A percentile compares a stretch with the other conserved stretches of the same genome.
Evolutionary conservation across 306 rosid species (phyloP).

Genomic region (Malus sylvestris): DNA sequence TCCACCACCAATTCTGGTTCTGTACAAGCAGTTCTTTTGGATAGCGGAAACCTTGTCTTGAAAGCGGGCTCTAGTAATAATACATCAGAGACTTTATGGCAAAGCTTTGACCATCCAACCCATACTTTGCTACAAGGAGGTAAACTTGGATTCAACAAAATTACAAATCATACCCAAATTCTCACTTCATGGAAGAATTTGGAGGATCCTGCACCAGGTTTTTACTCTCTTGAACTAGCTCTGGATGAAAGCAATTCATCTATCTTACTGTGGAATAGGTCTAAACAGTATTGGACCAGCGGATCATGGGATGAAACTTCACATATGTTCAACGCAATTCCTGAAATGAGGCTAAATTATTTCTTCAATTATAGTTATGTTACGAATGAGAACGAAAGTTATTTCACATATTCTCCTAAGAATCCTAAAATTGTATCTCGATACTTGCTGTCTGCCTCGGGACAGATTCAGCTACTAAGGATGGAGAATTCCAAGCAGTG

Average conservation of each 20-base stretch:
- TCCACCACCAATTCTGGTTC: constrained; percentile 7
- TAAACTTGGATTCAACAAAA: constrained; percentile 30
- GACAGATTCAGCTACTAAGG: constrained; percentile 4
- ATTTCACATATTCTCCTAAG: constrained; percentile 29
- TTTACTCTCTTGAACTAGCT: no score
- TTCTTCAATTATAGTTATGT: constrained; percentile 9
- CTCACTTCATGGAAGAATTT: constrained; percentile 5
- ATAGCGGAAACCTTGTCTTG: constrained; percentile 18
- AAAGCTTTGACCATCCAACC: constrained; percentile 55
- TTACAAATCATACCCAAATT: constrained; percentile 30
- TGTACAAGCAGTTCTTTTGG: constrained; percentile 31
- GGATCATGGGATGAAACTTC: constrained; percentile 38
- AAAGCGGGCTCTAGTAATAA: no score
- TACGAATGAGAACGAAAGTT: constrained; percentile 20
- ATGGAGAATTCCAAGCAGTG: not conserved
- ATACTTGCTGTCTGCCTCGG: constrained; percentile 11
- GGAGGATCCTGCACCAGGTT: no score
- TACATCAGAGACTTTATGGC: constrained; percentile 30
- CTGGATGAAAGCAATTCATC: no score
- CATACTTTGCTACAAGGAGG: constrained; percentile 53
- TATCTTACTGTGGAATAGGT: no score
- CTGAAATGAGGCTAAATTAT: constrained; percentile 28
- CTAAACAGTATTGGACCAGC: constrained; percentile 32
- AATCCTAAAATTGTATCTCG: constrained; percentile 1
- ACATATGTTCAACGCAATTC: constrained; percentile 32